Conservation (phyloP, 768 basidiomycete species). For the Saitozyma sp. region DNA sequence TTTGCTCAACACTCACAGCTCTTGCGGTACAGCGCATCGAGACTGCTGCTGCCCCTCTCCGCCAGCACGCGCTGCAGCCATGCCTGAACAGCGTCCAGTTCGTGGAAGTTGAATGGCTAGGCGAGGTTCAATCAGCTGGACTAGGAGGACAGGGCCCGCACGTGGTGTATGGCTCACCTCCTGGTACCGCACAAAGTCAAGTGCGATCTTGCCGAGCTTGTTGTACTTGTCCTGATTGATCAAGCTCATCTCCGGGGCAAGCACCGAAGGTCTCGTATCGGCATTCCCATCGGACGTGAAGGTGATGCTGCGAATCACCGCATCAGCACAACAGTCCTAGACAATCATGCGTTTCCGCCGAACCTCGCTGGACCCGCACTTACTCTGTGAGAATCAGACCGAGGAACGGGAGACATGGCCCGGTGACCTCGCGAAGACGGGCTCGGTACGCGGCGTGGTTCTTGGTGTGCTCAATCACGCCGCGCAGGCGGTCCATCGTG, state of each 20-base stretch:
- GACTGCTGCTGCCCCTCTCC: slow-evolving; percentile 45
- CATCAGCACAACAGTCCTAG: too few relatives aligned
- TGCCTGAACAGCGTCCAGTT: slow-evolving; percentile 79
- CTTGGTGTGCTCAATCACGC: slow-evolving; percentile 82
- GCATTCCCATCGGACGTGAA: slow-evolving; percentile 96
- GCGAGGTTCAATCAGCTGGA: slow-evolving; percentile 3
- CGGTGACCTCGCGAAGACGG: slow-evolving; percentile 78
- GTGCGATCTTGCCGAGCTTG: slow-evolving; percentile 79
- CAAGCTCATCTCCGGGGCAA: slow-evolving; percentile 71
- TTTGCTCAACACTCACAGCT: slow-evolving; percentile 29
- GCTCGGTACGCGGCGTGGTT: slow-evolving; percentile 69
- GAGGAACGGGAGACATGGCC: slow-evolving; percentile 92
- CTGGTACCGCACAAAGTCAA: slow-evolving; percentile 59
- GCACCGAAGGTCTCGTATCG: slow-evolving; percentile 74
- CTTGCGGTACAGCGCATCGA: slow-evolving; percentile 49
- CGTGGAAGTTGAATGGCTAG: slow-evolving; percentile 67
- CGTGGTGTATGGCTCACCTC: slow-evolving; percentile 24
- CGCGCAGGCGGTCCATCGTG: slow-evolving; percentile 75
- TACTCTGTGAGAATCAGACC: slow-evolving; percentile 60
- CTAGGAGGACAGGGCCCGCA: too few relatives aligned
- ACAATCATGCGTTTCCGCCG: background rate
- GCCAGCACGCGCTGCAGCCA: slow-evolving; percentile 42
- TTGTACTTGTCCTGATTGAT: slow-evolving; percentile 97
- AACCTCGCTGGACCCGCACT: slow-evolving; percentile 11
- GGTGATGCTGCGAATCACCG: slow-evolving; percentile 59